Base-by-base conservation (phyloP, 345 rosid species). In the Arabidopsis suecica region DNA sequence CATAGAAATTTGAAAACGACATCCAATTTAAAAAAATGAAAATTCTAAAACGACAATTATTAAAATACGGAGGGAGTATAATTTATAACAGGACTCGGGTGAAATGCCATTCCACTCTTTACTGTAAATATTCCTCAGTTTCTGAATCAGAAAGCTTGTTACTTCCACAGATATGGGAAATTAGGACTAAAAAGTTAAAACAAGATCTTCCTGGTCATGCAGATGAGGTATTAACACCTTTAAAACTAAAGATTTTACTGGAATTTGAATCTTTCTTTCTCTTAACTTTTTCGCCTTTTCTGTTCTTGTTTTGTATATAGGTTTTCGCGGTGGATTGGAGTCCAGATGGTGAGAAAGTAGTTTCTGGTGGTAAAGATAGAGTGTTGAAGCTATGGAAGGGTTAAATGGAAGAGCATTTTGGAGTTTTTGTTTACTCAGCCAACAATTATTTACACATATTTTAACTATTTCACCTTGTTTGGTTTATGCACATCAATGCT, bases 331-430 rank as follows among this genome's bases (percentile, higher is more conserved):
- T 95, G 76, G 97, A 95, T 75, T 95, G 97, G 99, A 95, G 99
- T 84, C 99, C 99, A 6, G 97, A 92, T 75, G 99, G 97, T 18
- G 97, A 95, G 90, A 92, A 95, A 84, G 99, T 95, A 34, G 97
- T 89, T 22, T 95, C 97, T 8, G 97, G 97, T 55, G 99, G 99
- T 48, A 92, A 87, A 71, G 97, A 95, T 59, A 82, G 81, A 86
- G 96, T 89, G 23, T 77, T 95, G 87, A 92, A 95, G 84, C 82
- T 92, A 51, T 92, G 97, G 99, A 89, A 92, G 89, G 97, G 97
- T 7, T 95, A 86, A 66, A 60, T 28, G 16, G 16, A 63, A 11
- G 6, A 55, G 5, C 53, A 44, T 42, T 23, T 22, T 68, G 22
- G 65, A 68, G 37, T 1, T 42, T 63, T 54, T 73, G 70, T 64